These are phyloP conservation scores for Salix suchowensis DNA, from an alignment of 345 rosid species.

Conservation along the genomic window DNA sequence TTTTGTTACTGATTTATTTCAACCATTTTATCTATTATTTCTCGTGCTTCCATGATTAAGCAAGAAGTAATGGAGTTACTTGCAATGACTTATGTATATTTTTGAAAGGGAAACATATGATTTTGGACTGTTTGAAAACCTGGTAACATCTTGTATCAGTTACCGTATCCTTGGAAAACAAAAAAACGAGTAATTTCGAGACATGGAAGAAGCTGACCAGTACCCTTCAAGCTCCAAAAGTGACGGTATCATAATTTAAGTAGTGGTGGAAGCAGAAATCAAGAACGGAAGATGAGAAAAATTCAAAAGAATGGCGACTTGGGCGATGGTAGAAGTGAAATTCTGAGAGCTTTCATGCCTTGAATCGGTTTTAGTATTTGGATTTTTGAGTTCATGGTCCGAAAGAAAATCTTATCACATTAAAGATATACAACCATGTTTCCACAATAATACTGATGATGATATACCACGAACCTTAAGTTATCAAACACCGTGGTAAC, in stretches of 20 bases:
- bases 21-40: no score
- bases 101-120: no score
- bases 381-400: no score
- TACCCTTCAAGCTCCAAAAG: conserved; percentile 1
- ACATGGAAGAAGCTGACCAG: conserved; percentile 1
- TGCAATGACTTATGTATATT: no score
- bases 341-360: no score
- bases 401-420: no score
- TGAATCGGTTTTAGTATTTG: no score
- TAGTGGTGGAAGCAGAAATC: not conserved
- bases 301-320: not conserved
- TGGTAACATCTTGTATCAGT: not conserved
- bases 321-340: no score
- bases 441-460: not conserved
- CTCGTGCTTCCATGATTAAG: no score
- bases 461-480: not conserved
- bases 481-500: no score
- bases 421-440: not conserved
- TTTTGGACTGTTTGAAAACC: not conserved
- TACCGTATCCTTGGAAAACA: not conserved
- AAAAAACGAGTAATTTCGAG: conserved; percentile 1
- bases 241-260: not conserved
- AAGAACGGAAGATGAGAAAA: not conserved
- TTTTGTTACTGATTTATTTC: no score
- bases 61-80: no score